Conservation (phyloP, 1,284 basidiomycete species). For the Salmacisia buchloeana region DNA sequence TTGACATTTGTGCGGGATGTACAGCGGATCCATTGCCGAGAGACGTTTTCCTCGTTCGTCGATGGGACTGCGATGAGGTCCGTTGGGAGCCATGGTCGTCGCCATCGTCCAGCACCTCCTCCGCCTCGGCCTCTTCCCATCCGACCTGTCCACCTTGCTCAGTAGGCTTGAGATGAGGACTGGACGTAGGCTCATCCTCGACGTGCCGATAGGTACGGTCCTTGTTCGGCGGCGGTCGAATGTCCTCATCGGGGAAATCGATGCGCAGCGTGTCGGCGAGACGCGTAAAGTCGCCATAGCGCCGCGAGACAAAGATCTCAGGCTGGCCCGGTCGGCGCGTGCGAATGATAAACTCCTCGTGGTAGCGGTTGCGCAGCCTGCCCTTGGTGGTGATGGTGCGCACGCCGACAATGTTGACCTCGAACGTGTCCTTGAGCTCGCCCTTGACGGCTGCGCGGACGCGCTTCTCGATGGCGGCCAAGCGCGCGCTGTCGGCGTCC, state of each 20-base stretch:
- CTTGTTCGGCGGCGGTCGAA: constrained; percentile 77
- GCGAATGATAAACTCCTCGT: constrained; percentile 79
- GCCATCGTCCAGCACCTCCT: constrained; percentile 1
- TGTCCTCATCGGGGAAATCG: constrained; percentile 58
- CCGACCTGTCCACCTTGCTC: background rate
- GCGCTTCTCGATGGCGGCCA: constrained; percentile 32
- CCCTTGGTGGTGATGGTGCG: constrained; percentile 37
- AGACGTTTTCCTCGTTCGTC: background rate
- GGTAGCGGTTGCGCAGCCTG: constrained; percentile 30
- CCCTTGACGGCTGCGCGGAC: constrained; percentile 23
- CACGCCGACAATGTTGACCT: constrained; percentile 45
- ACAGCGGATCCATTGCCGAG: background rate
- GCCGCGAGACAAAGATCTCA: constrained; percentile 80
- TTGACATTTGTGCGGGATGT: constrained; percentile 19
- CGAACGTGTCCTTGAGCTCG: constrained; percentile 17
- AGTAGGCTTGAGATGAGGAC: background rate
- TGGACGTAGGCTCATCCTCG: background rate
- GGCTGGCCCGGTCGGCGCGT: constrained; percentile 67
- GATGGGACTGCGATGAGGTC: background rate
- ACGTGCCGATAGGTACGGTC: background rate
- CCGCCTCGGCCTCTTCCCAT: constrained; percentile 2
- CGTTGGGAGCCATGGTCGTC: background rate
- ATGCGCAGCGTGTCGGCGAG: constrained; percentile 39
- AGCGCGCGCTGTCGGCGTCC: constrained; percentile 30
- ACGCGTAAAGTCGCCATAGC: constrained; percentile 84